These are phyloP conservation scores for Cicer arietinum DNA, from an alignment of 306 rosid genomes.

Conservation along the genomic window DNA sequence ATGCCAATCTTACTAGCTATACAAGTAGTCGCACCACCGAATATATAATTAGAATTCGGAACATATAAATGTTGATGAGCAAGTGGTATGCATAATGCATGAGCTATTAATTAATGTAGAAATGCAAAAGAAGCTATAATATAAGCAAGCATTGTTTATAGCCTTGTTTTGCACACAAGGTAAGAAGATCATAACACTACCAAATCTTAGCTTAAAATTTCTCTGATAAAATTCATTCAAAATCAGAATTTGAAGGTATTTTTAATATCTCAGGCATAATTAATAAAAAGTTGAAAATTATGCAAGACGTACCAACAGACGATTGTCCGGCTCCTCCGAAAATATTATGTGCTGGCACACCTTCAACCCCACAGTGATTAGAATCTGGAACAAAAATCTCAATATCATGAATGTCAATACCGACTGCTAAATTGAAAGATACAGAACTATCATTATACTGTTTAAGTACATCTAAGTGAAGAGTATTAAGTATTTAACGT, in stretches of 20 bases:
- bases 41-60: neutral
- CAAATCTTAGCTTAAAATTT: constrained; percentile 2
- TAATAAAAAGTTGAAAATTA: neutral
- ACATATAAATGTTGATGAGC: constrained; percentile 10
- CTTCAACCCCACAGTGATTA: constrained; percentile 14
- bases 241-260: neutral
- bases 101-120: constrained; percentile 1
- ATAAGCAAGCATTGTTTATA: neutral
- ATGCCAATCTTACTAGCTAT: constrained; percentile 17
- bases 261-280: neutral
- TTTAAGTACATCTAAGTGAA: too few species aligned
- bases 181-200: neutral
- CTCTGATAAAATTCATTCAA: neutral
- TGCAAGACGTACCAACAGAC: constrained; percentile 21
- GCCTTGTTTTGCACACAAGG: neutral
- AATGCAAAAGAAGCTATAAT: neutral
- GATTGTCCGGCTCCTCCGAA: constrained; percentile 19
- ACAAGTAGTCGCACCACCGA: neutral
- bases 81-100: neutral
- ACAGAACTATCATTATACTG: too few species aligned
- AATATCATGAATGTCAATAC: constrained; percentile 1
- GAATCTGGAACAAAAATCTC: constrained; percentile 28
- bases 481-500: neutral
- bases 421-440: too few species aligned
- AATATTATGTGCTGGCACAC: constrained; percentile 13